Percentiles rank a stretch among this genome's conserved stretches.
These are phyloP conservation scores for Botryotinia convoluta DNA, from an alignment of 2,329 filamentous ascomycete genomes.

Conservation along the genomic window DNA sequence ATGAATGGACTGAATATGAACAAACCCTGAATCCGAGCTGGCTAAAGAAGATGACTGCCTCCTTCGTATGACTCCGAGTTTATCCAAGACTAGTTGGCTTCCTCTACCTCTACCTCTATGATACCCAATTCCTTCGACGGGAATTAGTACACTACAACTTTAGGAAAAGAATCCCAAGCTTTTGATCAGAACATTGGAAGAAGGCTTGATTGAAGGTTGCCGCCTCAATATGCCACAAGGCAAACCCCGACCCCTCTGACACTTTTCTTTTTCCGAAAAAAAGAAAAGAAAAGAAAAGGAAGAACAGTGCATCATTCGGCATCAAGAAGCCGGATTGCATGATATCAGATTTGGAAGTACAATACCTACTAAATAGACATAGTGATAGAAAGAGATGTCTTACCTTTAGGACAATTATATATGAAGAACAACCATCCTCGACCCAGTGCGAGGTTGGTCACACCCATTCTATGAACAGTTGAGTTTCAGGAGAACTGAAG, in stretches of 20 bases:
- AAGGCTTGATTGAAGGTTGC: background rate
- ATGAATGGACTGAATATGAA: background rate
- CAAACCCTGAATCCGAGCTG: background rate
- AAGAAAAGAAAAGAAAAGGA: background rate
- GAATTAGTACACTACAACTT: background rate
- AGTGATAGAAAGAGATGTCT: background rate
- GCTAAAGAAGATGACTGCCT: background rate
- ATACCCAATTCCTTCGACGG: background rate
- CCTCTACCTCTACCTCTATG: background rate
- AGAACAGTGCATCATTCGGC: background rate
- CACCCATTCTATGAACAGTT: background rate
- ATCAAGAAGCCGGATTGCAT: background rate
- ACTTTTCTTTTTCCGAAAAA: slow-evolving; percentile 12
- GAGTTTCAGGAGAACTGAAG: background rate
- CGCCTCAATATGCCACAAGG: background rate
- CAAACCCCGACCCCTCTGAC: background rate
- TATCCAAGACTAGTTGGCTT: background rate
- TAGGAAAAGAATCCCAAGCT: background rate
- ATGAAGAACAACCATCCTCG: background rate
- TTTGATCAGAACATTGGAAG: background rate
- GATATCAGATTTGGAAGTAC: background rate
- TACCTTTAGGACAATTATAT: background rate
- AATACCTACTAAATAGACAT: background rate
- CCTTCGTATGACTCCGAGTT: background rate
- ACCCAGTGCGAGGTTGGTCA: background rate